Evolutionary conservation across 768 basidiomycete species (phyloP).

Genomic region (Cystofilobasidium ferigula): DNA sequence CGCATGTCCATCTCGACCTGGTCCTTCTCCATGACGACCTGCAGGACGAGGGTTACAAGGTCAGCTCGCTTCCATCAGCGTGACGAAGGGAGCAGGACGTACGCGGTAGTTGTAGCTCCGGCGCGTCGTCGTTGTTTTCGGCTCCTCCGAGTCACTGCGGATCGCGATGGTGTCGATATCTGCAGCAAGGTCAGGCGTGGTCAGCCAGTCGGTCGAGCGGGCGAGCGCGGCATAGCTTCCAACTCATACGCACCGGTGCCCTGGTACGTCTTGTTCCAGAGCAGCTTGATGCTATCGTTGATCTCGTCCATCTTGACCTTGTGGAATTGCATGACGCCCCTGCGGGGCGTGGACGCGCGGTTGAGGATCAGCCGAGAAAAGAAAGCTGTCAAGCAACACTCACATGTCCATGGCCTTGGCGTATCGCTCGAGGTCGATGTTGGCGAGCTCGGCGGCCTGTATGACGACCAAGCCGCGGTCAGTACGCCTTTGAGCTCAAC

Average conservation of each 20-base stretch:
- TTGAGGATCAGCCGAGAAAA: not conserved
- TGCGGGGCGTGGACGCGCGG: slow-evolving; percentile 34
- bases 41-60: not conserved
- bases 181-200: slow-evolving; percentile 35
- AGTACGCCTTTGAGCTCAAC: not conserved
- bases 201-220: not conserved
- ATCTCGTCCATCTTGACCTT: slow-evolving; percentile 97
- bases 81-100: slow-evolving; percentile 32
- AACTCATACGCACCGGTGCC: slow-evolving; percentile 63
- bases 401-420: slow-evolving; percentile 94
- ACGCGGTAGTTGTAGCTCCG: slow-evolving; percentile 91
- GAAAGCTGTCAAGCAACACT: slow-evolving; percentile 36
- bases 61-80: too few relatives aligned
- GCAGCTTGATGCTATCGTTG: slow-evolving; percentile 93
- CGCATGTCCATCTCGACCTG: slow-evolving; percentile 99
- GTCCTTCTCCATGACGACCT: slow-evolving; percentile 99
- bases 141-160: slow-evolving; percentile 82
- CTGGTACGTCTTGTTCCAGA: slow-evolving; percentile 99
- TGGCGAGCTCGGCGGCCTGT: slow-evolving; percentile 95
- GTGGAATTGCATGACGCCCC: slow-evolving; percentile 98
- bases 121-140: slow-evolving; percentile 51
- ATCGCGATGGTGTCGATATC: slow-evolving; percentile 98
- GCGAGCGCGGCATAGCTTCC: slow-evolving; percentile 12
- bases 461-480: not conserved
- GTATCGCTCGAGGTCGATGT: slow-evolving; percentile 93